Base-by-base conservation (phyloP, 1,284 basidiomycete species). In the Ganoderma resinaceum region DNA sequence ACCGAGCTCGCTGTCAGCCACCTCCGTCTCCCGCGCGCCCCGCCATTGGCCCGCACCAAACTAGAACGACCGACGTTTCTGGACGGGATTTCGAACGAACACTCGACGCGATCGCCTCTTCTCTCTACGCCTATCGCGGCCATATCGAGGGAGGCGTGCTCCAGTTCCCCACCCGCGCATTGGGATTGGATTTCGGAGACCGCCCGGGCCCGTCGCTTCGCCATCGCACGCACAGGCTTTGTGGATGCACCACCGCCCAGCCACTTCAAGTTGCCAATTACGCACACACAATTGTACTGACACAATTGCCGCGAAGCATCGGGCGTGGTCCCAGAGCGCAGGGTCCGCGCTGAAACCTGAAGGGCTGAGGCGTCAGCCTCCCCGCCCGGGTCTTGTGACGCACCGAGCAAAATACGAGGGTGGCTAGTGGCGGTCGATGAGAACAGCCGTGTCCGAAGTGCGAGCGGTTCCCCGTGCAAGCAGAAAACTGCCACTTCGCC, bases 231-330 rank as follows among this genome's bases (percentile, higher is more conserved):
- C 18, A 35, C 55, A 55, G 53, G 26, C 53, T 20, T 55, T 55
- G 29, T 33, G 29, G 53, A 33, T 31, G 53, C 23, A 49, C 46
- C 23, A 49, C 46, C 46, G 23, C 46, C 46, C 23, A 14, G 46
- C 8, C 23, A 23, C 46, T 49, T 26, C 0, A 23, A n/a, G 14
- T 37, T n/a, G 20, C 33, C 33, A 58, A 37, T 23, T 58, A 9
- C 6, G 20, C 33, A 11, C 33, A 12, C 33, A 37, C 31, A 14
- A 23, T 57, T 63, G 40, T 49, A n/a, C n/a, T n/a, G 46, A 23
- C 46, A 49, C 9, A 49, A 49, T 58, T 69, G 70, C 70, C 70
- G 70, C 68, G 70, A 72, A 72, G 64, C 68, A 69, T 63, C 62
- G 8, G 43, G 20, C 9, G 23, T 26, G 23, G 26, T 12, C 11